Conservation (phyloP, 257 asterid species). For the Lycium barbarum region DNA sequence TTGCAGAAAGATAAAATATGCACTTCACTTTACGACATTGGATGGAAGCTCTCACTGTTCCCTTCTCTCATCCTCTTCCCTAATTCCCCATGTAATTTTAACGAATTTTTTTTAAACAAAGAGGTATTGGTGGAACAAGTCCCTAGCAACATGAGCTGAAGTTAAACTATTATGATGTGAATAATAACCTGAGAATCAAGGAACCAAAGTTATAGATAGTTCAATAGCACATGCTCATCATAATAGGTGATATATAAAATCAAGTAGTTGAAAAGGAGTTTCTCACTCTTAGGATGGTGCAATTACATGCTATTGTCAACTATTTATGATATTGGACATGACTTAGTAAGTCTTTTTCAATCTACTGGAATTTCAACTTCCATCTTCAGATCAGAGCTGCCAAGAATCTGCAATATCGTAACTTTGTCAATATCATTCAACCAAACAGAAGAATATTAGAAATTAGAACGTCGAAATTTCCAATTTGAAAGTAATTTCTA, state of each 20-base stretch:
- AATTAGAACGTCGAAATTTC: background rate
- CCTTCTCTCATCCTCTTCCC: too few relatives aligned
- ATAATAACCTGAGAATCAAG: background rate
- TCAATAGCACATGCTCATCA: background rate
- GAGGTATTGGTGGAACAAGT: background rate
- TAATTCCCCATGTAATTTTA: too few relatives aligned
- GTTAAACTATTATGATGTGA: background rate
- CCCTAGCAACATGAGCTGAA: background rate
- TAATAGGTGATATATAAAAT: background rate
- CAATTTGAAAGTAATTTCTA: background rate
- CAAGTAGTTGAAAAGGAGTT: background rate
- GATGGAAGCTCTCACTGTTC: too few relatives aligned
- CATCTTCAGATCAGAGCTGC: slow-evolving; percentile 63
- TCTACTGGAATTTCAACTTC: slow-evolving; percentile 86
- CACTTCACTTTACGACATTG: too few relatives aligned
- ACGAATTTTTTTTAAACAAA: too few relatives aligned
- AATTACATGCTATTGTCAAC: slow-evolving; percentile 6
- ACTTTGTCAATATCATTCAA: background rate
- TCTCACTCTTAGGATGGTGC: background rate
- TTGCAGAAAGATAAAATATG: too few relatives aligned
- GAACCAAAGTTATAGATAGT: background rate
- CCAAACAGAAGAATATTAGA: background rate
- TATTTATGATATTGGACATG: background rate
- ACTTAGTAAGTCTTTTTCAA: slow-evolving; percentile 39
- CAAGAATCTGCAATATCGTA: slow-evolving; percentile 59